phyloP scores from a whole-genome alignment of 257 asterid genomes.

The Ilex aquifolium region DNA sequence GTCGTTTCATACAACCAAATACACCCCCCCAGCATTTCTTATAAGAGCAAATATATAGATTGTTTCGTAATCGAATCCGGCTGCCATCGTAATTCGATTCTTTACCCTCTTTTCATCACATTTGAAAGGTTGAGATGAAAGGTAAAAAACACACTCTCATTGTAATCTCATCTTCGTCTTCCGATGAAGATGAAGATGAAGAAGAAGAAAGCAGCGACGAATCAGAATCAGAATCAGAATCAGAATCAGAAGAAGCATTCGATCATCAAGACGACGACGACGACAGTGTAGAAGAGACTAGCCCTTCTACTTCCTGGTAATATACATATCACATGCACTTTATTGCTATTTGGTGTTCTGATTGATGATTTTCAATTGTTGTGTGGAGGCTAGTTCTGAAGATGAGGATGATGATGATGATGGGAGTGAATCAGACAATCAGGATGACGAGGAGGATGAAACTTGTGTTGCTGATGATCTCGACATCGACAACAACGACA shows the following conservation, averaged over 20 bases:
- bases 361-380: not conserved
- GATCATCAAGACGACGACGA: slow-evolving; percentile 5
- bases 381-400: slow-evolving; percentile 17
- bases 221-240: slow-evolving; percentile 16
- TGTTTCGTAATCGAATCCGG: no score
- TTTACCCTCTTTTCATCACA: no score
- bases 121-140: slow-evolving; percentile 13
- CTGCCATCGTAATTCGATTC: no score
- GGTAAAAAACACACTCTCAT: slow-evolving; percentile 22
- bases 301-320: slow-evolving; percentile 36
- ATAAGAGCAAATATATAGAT: no score
- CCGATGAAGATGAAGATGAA: slow-evolving; percentile 5
- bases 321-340: not conserved
- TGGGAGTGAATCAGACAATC: slow-evolving; percentile 16
- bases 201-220: slow-evolving; percentile 15
- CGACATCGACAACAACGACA: slow-evolving; percentile 10
- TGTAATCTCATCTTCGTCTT: slow-evolving; percentile 43
- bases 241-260: slow-evolving; percentile 3
- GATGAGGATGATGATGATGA: slow-evolving; percentile 17
- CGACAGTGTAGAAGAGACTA: slow-evolving; percentile 19
- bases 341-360: not conserved
- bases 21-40: no score
- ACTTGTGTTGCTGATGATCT: slow-evolving; percentile 15
- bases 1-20: no score
- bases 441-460: slow-evolving; percentile 16